A percentile compares a stretch with the other conserved stretches of the same genome.
Conservation (phyloP, 177 flowering plant genomes). For the Vitis hybrid region DNA sequence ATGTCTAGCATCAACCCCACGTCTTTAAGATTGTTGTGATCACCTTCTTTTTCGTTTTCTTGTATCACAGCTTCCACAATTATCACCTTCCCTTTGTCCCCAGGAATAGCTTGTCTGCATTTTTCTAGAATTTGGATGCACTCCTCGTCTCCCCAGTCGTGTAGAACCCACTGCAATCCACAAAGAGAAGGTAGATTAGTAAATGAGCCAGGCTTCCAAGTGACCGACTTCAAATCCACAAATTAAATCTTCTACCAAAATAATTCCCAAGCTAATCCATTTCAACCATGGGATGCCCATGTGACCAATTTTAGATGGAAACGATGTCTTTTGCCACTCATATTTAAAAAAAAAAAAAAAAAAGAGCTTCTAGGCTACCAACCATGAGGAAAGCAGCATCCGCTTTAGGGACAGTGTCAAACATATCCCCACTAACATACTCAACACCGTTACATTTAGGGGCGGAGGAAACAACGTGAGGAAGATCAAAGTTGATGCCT, state of each 20-base stretch:
- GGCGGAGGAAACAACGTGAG: slow-evolving; percentile 52
- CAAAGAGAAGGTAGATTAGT: no score
- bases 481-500: slow-evolving; percentile 74
- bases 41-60: slow-evolving; percentile 21
- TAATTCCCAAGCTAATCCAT: no score
- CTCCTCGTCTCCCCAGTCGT: slow-evolving; percentile 66
- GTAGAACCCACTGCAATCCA: slow-evolving; percentile 47
- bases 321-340: no score
- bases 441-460: slow-evolving; percentile 26
- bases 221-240: no score
- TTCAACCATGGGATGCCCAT: no score
- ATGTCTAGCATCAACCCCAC: slow-evolving; percentile 56
- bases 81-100: slow-evolving; percentile 54
- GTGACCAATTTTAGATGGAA: no score
- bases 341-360: no score
- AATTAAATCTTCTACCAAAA: no score
- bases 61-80: slow-evolving; percentile 50
- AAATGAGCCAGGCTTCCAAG: no score
- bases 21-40: slow-evolving; percentile 20
- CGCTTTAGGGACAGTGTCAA: slow-evolving; percentile 46
- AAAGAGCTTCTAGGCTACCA: not conserved
- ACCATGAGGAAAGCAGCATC: slow-evolving; percentile 59
- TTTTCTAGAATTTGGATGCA: slow-evolving; percentile 55
- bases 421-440: slow-evolving; percentile 69
- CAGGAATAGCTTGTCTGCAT: slow-evolving; percentile 49